Evolutionary conservation across 1,284 basidiomycete species (phyloP).

Genomic region (Schizophyllum commune): DNA sequence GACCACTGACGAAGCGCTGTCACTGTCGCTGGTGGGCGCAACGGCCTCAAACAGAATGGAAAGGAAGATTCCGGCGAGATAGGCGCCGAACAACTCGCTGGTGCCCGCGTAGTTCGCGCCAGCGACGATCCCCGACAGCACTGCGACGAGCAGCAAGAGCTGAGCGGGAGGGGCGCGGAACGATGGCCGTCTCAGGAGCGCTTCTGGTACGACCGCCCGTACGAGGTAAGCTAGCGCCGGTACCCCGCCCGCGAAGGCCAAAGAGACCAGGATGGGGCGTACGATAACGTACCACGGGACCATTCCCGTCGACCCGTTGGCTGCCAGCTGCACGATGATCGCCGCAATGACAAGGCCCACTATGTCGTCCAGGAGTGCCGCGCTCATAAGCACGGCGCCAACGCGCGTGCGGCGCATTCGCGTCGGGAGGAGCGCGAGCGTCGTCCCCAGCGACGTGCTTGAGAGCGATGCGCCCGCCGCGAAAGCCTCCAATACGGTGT

Average conservation of each 20-base stretch:
- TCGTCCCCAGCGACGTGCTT: constrained; percentile 33
- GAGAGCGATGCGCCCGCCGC: constrained; percentile 31
- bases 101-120: constrained; percentile 28
- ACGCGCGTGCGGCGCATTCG: constrained; percentile 23
- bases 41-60: constrained; percentile 16
- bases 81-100: constrained; percentile 32
- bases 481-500: constrained; percentile 25
- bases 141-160: constrained; percentile 19
- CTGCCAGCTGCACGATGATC: constrained; percentile 25
- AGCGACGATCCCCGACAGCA: constrained; percentile 25
- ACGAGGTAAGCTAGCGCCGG: constrained; percentile 17
- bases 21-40: background rate
- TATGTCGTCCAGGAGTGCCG: constrained; percentile 32
- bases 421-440: constrained; percentile 27
- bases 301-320: constrained; percentile 7
- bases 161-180: constrained; percentile 13
- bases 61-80: constrained; percentile 27
- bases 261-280: constrained; percentile 29
- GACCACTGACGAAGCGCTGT: background rate
- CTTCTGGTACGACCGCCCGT: background rate
- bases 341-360: constrained; percentile 30
- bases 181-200: constrained; percentile 1
- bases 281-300: constrained; percentile 25
- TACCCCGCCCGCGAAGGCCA: constrained; percentile 25
- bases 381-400: constrained; percentile 29